Evolutionary conservation across 768 basidiomycete species (phyloP).

Genomic region (Termitomyces sp.): DNA sequence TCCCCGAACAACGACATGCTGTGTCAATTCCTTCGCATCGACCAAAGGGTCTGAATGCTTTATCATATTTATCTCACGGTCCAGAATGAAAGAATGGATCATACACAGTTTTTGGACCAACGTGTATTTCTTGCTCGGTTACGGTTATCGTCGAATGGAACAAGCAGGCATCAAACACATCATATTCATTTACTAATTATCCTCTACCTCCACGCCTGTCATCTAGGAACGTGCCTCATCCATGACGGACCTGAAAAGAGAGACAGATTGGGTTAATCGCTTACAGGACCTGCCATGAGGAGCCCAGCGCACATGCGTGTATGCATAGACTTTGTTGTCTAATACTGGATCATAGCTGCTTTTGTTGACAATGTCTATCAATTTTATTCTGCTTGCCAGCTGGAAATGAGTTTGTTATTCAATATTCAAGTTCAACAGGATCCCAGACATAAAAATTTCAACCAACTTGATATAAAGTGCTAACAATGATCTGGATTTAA

Average conservation of each 20-base stretch:
- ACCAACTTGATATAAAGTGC: too few species aligned
- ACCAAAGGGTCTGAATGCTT: slow-evolving; percentile 14
- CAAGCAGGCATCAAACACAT: background rate
- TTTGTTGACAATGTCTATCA: too few species aligned
- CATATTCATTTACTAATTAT: background rate
- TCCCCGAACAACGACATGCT: slow-evolving; percentile 17
- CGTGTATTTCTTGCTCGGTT: background rate
- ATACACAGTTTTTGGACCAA: background rate
- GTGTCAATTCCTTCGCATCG: slow-evolving; percentile 20
- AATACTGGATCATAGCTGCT: too few species aligned
- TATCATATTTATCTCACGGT: background rate
- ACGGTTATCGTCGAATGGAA: background rate
- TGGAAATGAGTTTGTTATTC: too few species aligned
- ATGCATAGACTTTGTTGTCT: background rate
- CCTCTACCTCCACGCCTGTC: background rate
- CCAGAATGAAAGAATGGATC: background rate
- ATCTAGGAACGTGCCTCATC: background rate
- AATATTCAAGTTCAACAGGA: too few species aligned
- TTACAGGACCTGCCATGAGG: background rate
- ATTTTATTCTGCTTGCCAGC: too few species aligned
- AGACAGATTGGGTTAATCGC: background rate
- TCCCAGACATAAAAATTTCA: too few species aligned
- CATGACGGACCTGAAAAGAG: background rate
- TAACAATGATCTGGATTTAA: too few species aligned
- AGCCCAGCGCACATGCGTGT: background rate